Evolutionary conservation across 2,329 filamentous ascomycete genomes (phyloP).

Genomic region (Apiospora marii): DNA sequence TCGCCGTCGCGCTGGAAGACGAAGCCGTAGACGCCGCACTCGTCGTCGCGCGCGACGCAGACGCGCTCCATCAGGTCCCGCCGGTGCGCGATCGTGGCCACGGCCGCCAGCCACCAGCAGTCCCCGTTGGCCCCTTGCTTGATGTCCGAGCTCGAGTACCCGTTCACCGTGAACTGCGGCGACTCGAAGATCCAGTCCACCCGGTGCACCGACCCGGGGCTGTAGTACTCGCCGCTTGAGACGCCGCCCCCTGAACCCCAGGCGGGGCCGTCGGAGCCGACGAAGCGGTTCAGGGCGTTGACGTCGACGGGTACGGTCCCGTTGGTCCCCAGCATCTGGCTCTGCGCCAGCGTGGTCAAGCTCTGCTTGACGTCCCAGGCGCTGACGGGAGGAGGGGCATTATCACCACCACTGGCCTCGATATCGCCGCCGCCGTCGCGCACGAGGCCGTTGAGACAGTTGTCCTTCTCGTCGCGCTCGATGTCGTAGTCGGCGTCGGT

Average conservation of each 20-base stretch:
- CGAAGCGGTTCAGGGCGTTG: conserved; percentile 31
- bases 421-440: conserved; percentile 23
- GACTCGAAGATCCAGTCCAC: conserved; percentile 53
- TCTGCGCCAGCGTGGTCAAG: conserved; percentile 34
- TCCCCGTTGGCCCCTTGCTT: conserved; percentile 64
- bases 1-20: conserved; percentile 76
- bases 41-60: conserved; percentile 73
- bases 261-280: conserved; percentile 27
- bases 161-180: conserved; percentile 50
- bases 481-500: conserved; percentile 55
- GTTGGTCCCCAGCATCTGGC: conserved; percentile 33
- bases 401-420: neutral
- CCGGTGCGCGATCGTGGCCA: conserved; percentile 73
- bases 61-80: conserved; percentile 70
- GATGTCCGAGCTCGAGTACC: conserved; percentile 51
- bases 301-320: conserved; percentile 33
- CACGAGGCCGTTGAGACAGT: conserved; percentile 44
- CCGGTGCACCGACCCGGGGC: conserved; percentile 51
- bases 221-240: conserved; percentile 31
- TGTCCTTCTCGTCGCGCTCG: conserved; percentile 46
- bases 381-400: conserved; percentile 3
- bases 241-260: conserved; percentile 26
- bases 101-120: conserved; percentile 76
- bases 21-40: conserved; percentile 75
- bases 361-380: conserved; percentile 35